phyloP scores from a whole-genome alignment of 2,329 filamentous ascomycete species.

The Fusarium anguioides region DNA sequence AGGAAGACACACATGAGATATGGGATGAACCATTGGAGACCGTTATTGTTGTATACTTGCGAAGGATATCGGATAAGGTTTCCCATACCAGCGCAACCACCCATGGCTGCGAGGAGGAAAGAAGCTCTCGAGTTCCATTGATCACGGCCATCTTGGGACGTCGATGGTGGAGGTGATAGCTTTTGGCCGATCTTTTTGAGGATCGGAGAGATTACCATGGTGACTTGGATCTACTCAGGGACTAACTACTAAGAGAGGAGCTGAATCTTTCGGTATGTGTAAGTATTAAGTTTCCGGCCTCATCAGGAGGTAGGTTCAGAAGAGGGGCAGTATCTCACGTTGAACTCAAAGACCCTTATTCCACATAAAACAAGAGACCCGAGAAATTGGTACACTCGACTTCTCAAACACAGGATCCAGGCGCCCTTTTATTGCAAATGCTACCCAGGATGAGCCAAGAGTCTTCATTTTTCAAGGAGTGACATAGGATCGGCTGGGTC shows the following conservation, averaged over 20 bases:
- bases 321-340: background rate
- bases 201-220: constrained; percentile 33
- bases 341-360: background rate
- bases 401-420: background rate
- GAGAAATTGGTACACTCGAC: background rate
- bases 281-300: background rate
- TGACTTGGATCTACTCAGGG: background rate
- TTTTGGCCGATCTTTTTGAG: constrained; percentile 49
- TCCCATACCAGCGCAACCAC: constrained; percentile 67
- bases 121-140: constrained; percentile 66
- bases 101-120: constrained; percentile 68
- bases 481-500: background rate
- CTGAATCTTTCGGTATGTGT: background rate
- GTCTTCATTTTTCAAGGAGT: background rate
- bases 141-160: constrained; percentile 58
- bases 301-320: background rate
- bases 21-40: constrained; percentile 70
- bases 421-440: constrained; percentile 31
- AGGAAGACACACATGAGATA: constrained; percentile 66
- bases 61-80: constrained; percentile 69
- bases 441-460: constrained; percentile 17
- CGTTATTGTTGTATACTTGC: constrained; percentile 69
- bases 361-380: constrained; percentile 1
- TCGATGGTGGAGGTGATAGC: constrained; percentile 52
- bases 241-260: background rate